Evolutionary conservation across 768 basidiomycete genomes (phyloP).

Genomic region (Boletus pseudo-olivaceus): DNA sequence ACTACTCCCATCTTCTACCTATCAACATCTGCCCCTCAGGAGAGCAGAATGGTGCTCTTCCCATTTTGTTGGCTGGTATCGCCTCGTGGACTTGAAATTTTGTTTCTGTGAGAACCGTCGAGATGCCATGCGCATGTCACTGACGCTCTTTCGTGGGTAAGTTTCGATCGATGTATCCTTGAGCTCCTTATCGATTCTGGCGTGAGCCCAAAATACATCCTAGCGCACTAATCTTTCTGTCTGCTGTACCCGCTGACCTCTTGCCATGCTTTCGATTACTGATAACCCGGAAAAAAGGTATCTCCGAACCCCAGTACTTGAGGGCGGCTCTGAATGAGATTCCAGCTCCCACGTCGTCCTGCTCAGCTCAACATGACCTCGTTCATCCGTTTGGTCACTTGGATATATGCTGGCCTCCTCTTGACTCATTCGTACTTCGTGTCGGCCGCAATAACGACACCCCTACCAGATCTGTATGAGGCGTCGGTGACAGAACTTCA

Average conservation of each 20-base stretch:
- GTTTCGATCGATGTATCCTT: not conserved
- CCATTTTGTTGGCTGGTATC: not conserved
- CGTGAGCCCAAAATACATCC: not conserved
- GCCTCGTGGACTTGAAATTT: not conserved
- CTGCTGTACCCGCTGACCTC: slow-evolving; percentile 5
- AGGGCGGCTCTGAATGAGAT: not conserved
- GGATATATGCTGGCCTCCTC: slow-evolving; percentile 5
- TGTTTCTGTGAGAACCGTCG: not conserved
- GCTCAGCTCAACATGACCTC: slow-evolving; percentile 1
- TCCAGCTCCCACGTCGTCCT: not conserved
- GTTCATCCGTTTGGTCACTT: slow-evolving; percentile 5
- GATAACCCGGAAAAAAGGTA: slow-evolving; percentile 7
- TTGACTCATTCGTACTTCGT: slow-evolving; percentile 3
- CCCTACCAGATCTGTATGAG: slow-evolving; percentile 40
- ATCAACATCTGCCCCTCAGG: no score
- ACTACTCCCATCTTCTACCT: not conserved
- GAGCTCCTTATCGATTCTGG: not conserved
- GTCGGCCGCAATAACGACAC: slow-evolving; percentile 10
- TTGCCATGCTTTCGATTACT: slow-evolving; percentile 1
- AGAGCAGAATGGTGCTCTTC: not conserved
- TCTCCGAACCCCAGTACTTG: not conserved
- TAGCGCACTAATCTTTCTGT: not conserved
- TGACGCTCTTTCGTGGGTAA: not conserved
- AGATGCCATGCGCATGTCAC: not conserved
- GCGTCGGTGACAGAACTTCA: slow-evolving; percentile 39